Percentiles rank a stretch among this genome's conserved stretches.
phyloP scores from a whole-genome alignment of 2,329 filamentous ascomycete genomes.

The Penicillium oxalicum region DNA sequence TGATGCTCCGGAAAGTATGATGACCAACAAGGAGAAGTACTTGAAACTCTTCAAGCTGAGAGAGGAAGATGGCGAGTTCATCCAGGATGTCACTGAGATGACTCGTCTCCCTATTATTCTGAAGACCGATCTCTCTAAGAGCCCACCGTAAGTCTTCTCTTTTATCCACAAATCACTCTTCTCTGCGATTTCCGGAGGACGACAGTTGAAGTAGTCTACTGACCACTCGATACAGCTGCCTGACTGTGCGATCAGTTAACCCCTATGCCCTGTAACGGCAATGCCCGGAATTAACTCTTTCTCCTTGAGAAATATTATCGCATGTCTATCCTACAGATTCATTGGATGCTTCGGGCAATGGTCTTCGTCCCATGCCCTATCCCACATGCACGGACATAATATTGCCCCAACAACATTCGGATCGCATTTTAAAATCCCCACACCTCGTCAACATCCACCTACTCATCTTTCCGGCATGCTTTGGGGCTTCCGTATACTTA shows the following conservation, averaged over 20 bases:
- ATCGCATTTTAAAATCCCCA: conserved; percentile 16
- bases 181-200: background rate
- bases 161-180: background rate
- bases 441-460: conserved; percentile 2
- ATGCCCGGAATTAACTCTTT: conserved; percentile 3
- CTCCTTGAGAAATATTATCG: conserved; percentile 21
- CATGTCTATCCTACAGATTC: conserved; percentile 23
- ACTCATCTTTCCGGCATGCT: conserved; percentile 10
- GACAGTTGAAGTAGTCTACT: conserved; percentile 9
- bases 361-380: conserved; percentile 1
- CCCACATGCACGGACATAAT: conserved; percentile 20
- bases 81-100: conserved; percentile 98
- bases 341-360: conserved; percentile 11
- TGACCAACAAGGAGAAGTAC: conserved; percentile 95
- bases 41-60: conserved; percentile 80
- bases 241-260: conserved; percentile 48
- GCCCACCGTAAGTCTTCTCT: conserved; percentile 78
- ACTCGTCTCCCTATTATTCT: conserved; percentile 93
- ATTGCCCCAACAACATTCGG: conserved; percentile 13
- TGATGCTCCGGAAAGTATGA: conserved; percentile 69
- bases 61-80: conserved; percentile 90
- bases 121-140: conserved; percentile 97
- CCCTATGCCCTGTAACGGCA: conserved; percentile 43
- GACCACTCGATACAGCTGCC: conserved; percentile 33
- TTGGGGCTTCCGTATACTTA: conserved; percentile 19